A percentile compares a stretch with the other conserved stretches of the same genome.
These are phyloP conservation scores for Macrophomina pseudophaseolina DNA, from an alignment of 2,329 filamentous ascomycete species.

Conservation along the genomic window DNA sequence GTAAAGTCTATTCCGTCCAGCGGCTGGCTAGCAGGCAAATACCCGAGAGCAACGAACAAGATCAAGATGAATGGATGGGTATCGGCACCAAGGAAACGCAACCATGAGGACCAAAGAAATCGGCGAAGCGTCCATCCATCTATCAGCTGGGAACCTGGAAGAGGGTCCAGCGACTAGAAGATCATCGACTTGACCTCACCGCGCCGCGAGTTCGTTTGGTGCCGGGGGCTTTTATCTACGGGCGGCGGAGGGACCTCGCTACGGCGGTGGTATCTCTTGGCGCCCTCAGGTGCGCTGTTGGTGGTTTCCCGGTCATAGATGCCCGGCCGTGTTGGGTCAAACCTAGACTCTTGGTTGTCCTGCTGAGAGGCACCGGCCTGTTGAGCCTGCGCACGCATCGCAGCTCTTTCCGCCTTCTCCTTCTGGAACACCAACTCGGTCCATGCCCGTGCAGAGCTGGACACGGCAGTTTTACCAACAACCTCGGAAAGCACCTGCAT, in stretches of 20 bases:
- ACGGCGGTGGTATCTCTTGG: slow-evolving; percentile 35
- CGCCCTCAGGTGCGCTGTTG: slow-evolving; percentile 3
- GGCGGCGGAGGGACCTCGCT: slow-evolving; percentile 39
- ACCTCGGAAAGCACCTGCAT: slow-evolving; percentile 83
- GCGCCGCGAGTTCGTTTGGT: slow-evolving; percentile 31
- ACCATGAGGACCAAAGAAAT: slow-evolving; percentile 18
- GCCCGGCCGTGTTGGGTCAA: slow-evolving; percentile 28
- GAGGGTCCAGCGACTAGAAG: slow-evolving; percentile 35
- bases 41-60: slow-evolving; percentile 9
- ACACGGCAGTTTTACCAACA: slow-evolving; percentile 60
- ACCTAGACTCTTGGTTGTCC: slow-evolving; percentile 38
- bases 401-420: slow-evolving; percentile 41
- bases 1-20: slow-evolving; percentile 11
- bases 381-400: slow-evolving; percentile 33
- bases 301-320: slow-evolving; percentile 33
- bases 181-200: slow-evolving; percentile 51
- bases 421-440: slow-evolving; percentile 63
- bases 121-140: slow-evolving; percentile 16
- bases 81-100: slow-evolving; percentile 22
- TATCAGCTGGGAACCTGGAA: not conserved
- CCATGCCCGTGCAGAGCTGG: slow-evolving; percentile 60
- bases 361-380: slow-evolving; percentile 33
- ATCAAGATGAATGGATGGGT: slow-evolving; percentile 17
- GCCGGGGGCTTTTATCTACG: slow-evolving; percentile 37
- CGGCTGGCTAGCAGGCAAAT: slow-evolving; percentile 5